Evolutionary conservation across 805 yeast genomes (phyloP).

Genomic region (Wickerhamiella kurtzmanii): DNA sequence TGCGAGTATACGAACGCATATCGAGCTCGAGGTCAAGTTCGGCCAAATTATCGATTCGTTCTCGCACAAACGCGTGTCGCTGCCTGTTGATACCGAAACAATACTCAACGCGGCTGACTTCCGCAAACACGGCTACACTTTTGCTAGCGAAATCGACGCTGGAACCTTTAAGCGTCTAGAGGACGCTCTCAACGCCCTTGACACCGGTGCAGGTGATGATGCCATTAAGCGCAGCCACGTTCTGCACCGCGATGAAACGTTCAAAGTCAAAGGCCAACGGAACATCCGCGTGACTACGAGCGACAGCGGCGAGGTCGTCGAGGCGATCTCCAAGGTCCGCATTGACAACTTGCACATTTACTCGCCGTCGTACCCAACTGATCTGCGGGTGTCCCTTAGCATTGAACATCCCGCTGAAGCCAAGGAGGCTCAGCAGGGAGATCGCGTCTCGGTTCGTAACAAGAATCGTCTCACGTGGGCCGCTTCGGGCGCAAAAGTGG

Average conservation of each 20-base stretch:
- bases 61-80: conserved; percentile 19
- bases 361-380: conserved; percentile 66
- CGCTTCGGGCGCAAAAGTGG: conserved; percentile 39
- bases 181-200: conserved; percentile 11
- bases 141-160: conserved; percentile 19
- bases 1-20: conserved; percentile 14
- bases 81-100: conserved; percentile 25
- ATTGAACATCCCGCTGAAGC: conserved; percentile 60
- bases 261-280: conserved; percentile 6
- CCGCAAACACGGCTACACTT: conserved; percentile 17
- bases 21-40: conserved; percentile 36
- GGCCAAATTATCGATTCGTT: conserved; percentile 22
- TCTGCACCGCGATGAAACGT: conserved; percentile 13
- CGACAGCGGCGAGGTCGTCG: conserved; percentile 28
- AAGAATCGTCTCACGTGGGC: conserved; percentile 61
- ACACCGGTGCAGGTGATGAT: conserved; percentile 8
- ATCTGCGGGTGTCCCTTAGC: conserved; percentile 60
- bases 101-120: conserved; percentile 22
- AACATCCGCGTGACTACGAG: conserved; percentile 21
- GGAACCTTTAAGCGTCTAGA: conserved; percentile 19
- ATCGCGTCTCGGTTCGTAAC: conserved; percentile 36
- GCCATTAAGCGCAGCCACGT: conserved; percentile 7
- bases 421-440: conserved; percentile 11
- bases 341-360: conserved; percentile 59
- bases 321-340: conserved; percentile 59